Evolutionary conservation across 2,329 filamentous ascomycete genomes (phyloP), one percentile per base, ranked within the genome.

Genomic region (Magnaporthiopsis incrustans): DNA sequence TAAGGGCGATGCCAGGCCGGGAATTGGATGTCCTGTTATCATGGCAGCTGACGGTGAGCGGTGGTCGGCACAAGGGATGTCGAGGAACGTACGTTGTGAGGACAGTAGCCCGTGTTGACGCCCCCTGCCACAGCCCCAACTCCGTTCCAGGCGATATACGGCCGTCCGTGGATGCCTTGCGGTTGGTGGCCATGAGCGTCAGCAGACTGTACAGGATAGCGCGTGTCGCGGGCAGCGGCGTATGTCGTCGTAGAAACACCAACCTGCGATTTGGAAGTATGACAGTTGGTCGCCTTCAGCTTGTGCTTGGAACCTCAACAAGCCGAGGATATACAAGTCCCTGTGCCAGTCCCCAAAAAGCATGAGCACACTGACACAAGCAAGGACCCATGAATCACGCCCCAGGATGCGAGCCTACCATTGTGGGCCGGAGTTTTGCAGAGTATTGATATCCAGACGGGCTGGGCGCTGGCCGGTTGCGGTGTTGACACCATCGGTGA

Each of bases 1-100:
- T 80, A 83, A 8, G 81, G 77, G 18, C 82, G 78, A 70, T 85
- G 82, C 82, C 81, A 85, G 25, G 78, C 69, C 27, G 78, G 69
- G 67, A 83, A 81, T 56, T 79, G 69, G 25, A 74, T 73, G 67
- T 81, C 78, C 60, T 62, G 62, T 27, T 64, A 62, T 56, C 60
- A 26, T n/a, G 4, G 33, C 35, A 30, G 25, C 38, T 15, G 10
- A 56, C 1, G 22, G 27, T 33, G 38, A 15, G 22, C 12, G n/a
- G 15, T 59, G 38, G 38, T 25, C 4, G 22, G 61, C 35, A 18
- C 38, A 62, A 63, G 67, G 60, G 67, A 62, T 63, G 27, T 50
- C 6, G 25, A 8, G 35, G 4, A n/a, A n/a, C 26, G 22, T 56
- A 62, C 60, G 53, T 65, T 66, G 44, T 82, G 77, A 35, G 77